phyloP scores from a whole-genome alignment of 345 rosid genomes.

The Dovyalis caffra region DNA sequence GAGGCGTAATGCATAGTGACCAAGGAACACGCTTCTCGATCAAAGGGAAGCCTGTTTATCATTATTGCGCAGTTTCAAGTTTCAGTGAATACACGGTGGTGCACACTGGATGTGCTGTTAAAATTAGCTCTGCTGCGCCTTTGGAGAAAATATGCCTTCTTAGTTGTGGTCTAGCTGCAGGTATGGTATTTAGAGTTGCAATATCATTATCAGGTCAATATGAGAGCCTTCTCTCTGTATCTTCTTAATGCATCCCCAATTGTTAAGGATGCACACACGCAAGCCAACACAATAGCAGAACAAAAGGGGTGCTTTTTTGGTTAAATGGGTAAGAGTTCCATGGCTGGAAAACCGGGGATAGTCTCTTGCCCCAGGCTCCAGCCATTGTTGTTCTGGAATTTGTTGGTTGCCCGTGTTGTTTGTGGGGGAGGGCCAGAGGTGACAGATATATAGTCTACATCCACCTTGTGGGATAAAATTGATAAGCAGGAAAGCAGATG shows the following conservation, averaged over 20 bases:
- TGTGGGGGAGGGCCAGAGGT: no score
- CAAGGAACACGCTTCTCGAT: conserved; percentile 67
- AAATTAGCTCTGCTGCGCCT: conserved; percentile 63
- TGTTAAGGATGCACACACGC: no score
- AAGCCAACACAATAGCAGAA: no score
- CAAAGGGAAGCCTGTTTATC: conserved; percentile 74
- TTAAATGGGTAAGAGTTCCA: no score
- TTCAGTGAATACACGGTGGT: conserved; percentile 92
- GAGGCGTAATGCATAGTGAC: conserved; percentile 86
- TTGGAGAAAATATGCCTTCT: conserved; percentile 80
- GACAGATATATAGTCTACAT: not conserved
- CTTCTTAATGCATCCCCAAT: no score
- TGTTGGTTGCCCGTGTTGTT: no score
- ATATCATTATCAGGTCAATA: not conserved
- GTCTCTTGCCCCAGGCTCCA: no score
- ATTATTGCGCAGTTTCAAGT: conserved; percentile 91
- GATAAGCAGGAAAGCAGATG: not conserved
- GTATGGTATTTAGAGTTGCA: conserved; percentile 25
- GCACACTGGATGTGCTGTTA: conserved; percentile 91
- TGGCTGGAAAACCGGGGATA: no score
- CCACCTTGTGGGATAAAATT: not conserved
- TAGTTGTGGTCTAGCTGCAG: conserved; percentile 88
- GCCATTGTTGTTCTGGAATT: no score
- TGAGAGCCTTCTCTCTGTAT: no score
- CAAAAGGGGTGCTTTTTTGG: no score